Conservation (phyloP, 139 green algal species). For the Pseudopediastrum boryanum region DNA sequence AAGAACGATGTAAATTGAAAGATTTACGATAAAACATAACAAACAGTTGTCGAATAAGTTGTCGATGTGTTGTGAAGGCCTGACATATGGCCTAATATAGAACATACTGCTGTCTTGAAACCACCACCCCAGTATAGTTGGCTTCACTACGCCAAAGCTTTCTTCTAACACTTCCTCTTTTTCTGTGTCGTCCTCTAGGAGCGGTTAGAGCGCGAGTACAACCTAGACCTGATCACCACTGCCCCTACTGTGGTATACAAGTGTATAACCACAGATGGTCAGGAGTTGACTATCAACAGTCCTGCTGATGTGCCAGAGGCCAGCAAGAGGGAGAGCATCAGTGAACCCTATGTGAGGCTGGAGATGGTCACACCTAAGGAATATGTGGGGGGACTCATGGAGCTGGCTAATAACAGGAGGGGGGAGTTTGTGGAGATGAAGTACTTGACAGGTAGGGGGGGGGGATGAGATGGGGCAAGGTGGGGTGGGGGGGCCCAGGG, state of each 20-base stretch:
- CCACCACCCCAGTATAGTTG: too few relatives aligned
- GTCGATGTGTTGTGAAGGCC: too few relatives aligned
- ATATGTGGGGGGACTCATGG: slow-evolving; percentile 96
- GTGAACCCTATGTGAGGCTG: slow-evolving; percentile 89
- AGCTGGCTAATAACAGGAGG: slow-evolving; percentile 74
- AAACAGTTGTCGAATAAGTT: too few relatives aligned
- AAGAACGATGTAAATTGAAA: too few relatives aligned
- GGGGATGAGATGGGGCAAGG: too few relatives aligned
- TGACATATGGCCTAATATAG: too few relatives aligned
- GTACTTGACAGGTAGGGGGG: slow-evolving; percentile 85
- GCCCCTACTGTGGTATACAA: slow-evolving; percentile 95
- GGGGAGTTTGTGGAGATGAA: slow-evolving; percentile 96
- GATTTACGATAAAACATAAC: too few relatives aligned
- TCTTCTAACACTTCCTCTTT: background rate
- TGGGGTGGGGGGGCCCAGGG: too few relatives aligned
- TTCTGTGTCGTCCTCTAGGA: slow-evolving; percentile 67
- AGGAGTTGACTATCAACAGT: slow-evolving; percentile 72
- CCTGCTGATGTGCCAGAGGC: slow-evolving; percentile 85
- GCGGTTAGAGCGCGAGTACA: slow-evolving; percentile 96
- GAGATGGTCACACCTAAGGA: slow-evolving; percentile 76
- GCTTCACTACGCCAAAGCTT: too few relatives aligned
- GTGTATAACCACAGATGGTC: slow-evolving; percentile 64
- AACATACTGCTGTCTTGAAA: too few relatives aligned
- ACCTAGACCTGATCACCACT: slow-evolving; percentile 96
- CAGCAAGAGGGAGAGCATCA: slow-evolving; percentile 69